Base-by-base conservation (phyloP, 257 asterid species). In the Capsicum pubescens region DNA sequence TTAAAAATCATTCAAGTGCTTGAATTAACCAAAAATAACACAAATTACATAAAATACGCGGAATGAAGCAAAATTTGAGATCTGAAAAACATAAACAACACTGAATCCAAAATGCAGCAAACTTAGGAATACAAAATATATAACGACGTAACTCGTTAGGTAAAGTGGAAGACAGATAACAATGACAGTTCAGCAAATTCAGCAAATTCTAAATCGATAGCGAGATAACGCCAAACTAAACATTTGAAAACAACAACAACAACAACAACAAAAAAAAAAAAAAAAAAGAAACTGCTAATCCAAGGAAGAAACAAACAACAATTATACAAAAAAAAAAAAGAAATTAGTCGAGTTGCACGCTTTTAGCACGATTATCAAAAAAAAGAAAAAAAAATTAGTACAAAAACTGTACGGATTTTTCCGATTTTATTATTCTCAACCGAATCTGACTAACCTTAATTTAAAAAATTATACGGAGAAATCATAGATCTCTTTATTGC, bases 121-220 rank as follows among this genome's bases (percentile, higher is more conserved):
- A 85, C 86, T 76, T 79, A 50, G 79, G 64, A 69, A 79, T 85
- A 82, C 86, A 44, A 85, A 84, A 64, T 85, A 85, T 83, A 84
- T 48, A 80, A n/a, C 39, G 4, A 63, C 36, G 84, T 11, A 21
- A 67, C 48, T 44, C 79, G 94, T 91, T 91, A 92, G 93, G 98
- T 94, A 79, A 88, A 90, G 92, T 93, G 92, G 94, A 71, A 82
- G 84, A 85, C 44, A 39, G 83, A 72, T 82, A 83, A 88, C 85
- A 92, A 83, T 87, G 94, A 95, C 97, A 72, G 85, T 86, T 86
- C 92, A 94, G 89, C 98, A 90, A 26, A 26, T 86, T 86, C 92
- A 94, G 89, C 98, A 90, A 88, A 44, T 44, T 44, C 48, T 44
- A 64, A 79, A 69, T 59, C 50, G 93, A 90, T 88, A 88, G 91